Percentiles rank a stretch among this genome's conserved stretches.
phyloP scores from a whole-genome alignment of 1,284 basidiomycete genomes.

The Xerocomus minutiporus region DNA sequence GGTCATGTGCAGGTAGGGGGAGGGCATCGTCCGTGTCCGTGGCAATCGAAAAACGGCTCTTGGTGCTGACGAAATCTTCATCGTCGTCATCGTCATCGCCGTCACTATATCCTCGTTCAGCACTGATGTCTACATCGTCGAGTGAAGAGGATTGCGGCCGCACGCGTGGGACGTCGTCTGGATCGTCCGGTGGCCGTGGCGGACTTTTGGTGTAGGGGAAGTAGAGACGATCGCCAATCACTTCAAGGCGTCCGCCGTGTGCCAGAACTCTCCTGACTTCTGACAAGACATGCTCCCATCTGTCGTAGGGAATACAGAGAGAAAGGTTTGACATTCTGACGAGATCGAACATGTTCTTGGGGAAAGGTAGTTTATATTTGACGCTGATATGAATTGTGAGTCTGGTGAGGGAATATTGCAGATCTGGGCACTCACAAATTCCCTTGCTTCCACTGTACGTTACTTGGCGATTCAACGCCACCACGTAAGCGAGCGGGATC shows the following conservation, averaged over 20 bases:
- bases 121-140: constrained; percentile 5
- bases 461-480: constrained; percentile 35
- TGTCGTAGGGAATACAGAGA: constrained; percentile 52
- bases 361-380: constrained; percentile 53
- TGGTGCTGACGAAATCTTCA: constrained; percentile 33
- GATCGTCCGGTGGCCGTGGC: constrained; percentile 11
- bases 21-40: constrained; percentile 15
- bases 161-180: not conserved
- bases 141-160: constrained; percentile 15
- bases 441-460: constrained; percentile 51
- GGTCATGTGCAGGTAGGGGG: constrained; percentile 18
- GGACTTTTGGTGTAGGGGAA: constrained; percentile 48
- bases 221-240: constrained; percentile 66
- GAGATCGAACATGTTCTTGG: constrained; percentile 58
- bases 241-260: constrained; percentile 58
- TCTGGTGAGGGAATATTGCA: not conserved
- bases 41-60: constrained; percentile 26
- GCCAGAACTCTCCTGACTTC: constrained; percentile 60
- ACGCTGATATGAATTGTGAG: constrained; percentile 39
- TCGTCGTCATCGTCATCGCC: constrained; percentile 13
- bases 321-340: constrained; percentile 65
- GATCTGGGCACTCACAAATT: constrained; percentile 54
- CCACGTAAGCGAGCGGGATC: constrained; percentile 40
- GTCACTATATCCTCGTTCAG: constrained; percentile 6
- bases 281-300: constrained; percentile 53